Conservation (phyloP, 148 eudicot species). For the Polygonum aviculare region DNA sequence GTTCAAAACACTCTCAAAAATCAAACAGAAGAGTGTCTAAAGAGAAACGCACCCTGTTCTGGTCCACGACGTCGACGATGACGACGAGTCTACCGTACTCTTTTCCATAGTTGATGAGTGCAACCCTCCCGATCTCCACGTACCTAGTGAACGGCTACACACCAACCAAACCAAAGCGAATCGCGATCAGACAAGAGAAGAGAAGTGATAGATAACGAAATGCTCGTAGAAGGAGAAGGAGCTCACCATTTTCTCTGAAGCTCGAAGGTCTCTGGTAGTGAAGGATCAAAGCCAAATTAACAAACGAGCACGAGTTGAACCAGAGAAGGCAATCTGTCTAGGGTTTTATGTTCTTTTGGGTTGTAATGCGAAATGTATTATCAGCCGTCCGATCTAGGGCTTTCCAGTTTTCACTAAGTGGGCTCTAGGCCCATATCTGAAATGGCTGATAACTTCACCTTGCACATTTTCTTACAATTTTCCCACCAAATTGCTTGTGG, state of each 20-base stretch:
- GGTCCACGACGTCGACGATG: conserved; percentile 41
- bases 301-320: background rate
- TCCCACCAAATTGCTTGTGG: background rate
- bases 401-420: background rate
- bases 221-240: background rate
- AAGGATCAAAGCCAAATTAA: background rate
- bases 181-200: background rate
- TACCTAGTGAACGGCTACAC: conserved; percentile 53
- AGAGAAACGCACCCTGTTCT: conserved; percentile 30
- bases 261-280: background rate
- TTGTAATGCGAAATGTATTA: background rate
- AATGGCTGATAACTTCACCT: too few species aligned
- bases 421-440: background rate
- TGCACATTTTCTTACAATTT: too few species aligned
- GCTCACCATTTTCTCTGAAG: conserved; percentile 11
- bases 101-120: conserved; percentile 37
- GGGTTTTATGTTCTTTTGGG: background rate
- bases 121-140: conserved; percentile 47
- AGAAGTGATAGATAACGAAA: background rate
- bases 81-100: conserved; percentile 44
- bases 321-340: background rate
- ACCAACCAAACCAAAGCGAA: background rate
- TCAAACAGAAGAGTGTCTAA: background rate
- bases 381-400: background rate
- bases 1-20: background rate